These are phyloP conservation scores for Ampelocalamus luodianensis DNA, from an alignment of 176 grass and related monocot species.

Conservation along the genomic window DNA sequence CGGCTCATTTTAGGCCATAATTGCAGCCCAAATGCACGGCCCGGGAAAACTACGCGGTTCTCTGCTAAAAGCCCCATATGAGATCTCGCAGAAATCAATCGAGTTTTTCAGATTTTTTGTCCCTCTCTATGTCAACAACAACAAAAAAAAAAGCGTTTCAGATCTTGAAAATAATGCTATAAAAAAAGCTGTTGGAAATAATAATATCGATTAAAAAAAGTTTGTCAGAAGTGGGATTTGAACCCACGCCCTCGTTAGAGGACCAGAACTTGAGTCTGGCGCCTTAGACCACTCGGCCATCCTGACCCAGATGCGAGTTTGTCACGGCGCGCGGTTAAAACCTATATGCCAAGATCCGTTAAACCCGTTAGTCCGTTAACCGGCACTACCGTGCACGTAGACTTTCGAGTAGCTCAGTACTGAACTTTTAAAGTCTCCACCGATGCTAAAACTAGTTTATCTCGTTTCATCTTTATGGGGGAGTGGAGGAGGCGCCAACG, in stretches of 20 bases:
- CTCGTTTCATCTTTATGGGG: too few relatives aligned
- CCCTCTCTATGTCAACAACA: background rate
- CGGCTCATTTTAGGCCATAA: background rate
- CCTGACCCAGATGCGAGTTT: slow-evolving; percentile 39
- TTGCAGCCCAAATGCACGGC: background rate
- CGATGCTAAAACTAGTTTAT: too few relatives aligned
- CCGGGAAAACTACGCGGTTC: background rate
- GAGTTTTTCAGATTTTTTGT: background rate
- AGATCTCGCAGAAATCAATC: background rate
- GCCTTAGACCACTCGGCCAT: slow-evolving; percentile 99
- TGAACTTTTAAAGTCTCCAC: too few relatives aligned
- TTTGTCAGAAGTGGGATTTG: slow-evolving; percentile 91
- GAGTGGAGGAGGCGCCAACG: too few relatives aligned
- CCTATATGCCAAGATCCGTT: too few relatives aligned
- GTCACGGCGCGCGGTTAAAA: accelerated
- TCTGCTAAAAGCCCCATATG: background rate
- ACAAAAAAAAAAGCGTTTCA: too few relatives aligned
- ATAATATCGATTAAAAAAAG: too few relatives aligned
- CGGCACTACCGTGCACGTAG: too few relatives aligned
- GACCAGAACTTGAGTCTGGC: slow-evolving; percentile 99
- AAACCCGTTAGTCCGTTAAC: too few relatives aligned
- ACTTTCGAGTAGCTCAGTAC: too few relatives aligned
- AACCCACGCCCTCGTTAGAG: slow-evolving; percentile 89
- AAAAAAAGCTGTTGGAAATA: too few relatives aligned
- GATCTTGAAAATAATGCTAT: too few relatives aligned